Evolutionary conservation across 768 basidiomycete genomes (phyloP).

Genomic region (Trametes meyenii): DNA sequence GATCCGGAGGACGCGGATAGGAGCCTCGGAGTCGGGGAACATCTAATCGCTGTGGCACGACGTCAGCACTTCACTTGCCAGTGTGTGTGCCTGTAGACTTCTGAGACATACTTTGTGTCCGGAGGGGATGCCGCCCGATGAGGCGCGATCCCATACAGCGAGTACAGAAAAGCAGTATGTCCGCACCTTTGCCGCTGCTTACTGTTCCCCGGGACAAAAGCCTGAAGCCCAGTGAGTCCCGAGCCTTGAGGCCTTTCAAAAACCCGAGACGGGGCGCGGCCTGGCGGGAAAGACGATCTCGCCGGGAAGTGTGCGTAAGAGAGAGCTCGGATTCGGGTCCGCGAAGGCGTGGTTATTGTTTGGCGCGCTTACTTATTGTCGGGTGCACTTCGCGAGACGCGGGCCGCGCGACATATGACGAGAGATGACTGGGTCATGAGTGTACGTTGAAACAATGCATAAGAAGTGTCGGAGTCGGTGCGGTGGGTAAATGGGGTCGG

Average conservation of each 20-base stretch:
- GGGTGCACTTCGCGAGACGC: not conserved
- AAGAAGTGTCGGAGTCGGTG: not conserved
- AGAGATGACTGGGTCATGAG: not conserved
- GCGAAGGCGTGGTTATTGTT: constrained; percentile 7
- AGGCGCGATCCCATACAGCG: not conserved
- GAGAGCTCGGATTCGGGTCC: not conserved
- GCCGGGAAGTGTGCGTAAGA: not conserved
- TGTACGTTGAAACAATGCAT: not conserved
- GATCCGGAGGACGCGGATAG: too few species aligned
- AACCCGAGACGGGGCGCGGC: not conserved
- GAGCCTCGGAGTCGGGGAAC: too few species aligned
- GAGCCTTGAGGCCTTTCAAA: not conserved
- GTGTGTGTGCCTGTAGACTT: too few species aligned
- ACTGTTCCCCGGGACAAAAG: too few species aligned
- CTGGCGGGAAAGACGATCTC: not conserved
- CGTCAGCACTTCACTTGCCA: too few species aligned
- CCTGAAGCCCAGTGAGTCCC: too few species aligned
- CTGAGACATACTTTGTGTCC: too few species aligned
- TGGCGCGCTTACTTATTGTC: constrained; percentile 6
- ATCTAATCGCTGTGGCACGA: too few species aligned
- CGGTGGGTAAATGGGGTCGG: too few species aligned
- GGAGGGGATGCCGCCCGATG: too few species aligned
- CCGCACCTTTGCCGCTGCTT: not conserved
- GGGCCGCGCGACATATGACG: not conserved
- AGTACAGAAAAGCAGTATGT: not conserved